These are phyloP conservation scores for Globisporangium parvum DNA, from an alignment of 352 stramenopile genomes.

Conservation along the genomic window DNA sequence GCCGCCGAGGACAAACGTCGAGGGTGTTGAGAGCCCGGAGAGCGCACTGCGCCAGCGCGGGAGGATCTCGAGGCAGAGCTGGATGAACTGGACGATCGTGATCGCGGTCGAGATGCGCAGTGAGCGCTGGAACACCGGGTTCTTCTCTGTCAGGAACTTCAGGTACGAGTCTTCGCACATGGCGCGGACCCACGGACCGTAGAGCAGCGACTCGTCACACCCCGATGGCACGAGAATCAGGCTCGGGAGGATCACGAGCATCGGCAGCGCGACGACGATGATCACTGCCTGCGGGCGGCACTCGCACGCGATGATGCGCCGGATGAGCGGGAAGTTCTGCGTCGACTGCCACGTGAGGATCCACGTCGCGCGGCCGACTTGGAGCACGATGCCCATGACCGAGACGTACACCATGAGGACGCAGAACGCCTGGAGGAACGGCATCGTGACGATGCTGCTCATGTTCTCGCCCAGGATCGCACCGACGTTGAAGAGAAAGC, in stretches of 20 bases:
- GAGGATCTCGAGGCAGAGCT: conserved; percentile 79
- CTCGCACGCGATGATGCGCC: conserved; percentile 74
- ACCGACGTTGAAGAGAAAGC: conserved; percentile 79
- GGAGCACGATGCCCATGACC: conserved; percentile 80
- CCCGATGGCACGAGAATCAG: conserved; percentile 70
- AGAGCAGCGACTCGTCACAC: conserved; percentile 26
- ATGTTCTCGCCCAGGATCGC: conserved; percentile 84
- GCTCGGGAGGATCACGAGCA: conserved; percentile 66
- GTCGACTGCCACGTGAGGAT: conserved; percentile 87
- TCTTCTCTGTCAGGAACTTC: conserved; percentile 75
- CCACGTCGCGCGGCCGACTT: conserved; percentile 79
- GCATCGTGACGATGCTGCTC: conserved; percentile 82
- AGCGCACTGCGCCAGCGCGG: conserved; percentile 63
- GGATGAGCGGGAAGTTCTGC: conserved; percentile 84
- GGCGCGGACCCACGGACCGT: conserved; percentile 34
- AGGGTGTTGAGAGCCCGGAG: conserved; percentile 35
- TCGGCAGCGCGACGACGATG: conserved; percentile 61
- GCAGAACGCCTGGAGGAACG: conserved; percentile 61
- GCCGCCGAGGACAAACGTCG: conserved; percentile 52
- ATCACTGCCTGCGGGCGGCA: conserved; percentile 76
- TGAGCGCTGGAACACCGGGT: conserved; percentile 80
- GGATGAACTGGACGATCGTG: conserved; percentile 80
- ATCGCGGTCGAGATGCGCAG: conserved; percentile 77
- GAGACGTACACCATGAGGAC: conserved; percentile 78
- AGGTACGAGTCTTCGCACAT: conserved; percentile 83